Base-by-base conservation (phyloP, 306 rosid species). In the Pyrus pyrifolia region DNA sequence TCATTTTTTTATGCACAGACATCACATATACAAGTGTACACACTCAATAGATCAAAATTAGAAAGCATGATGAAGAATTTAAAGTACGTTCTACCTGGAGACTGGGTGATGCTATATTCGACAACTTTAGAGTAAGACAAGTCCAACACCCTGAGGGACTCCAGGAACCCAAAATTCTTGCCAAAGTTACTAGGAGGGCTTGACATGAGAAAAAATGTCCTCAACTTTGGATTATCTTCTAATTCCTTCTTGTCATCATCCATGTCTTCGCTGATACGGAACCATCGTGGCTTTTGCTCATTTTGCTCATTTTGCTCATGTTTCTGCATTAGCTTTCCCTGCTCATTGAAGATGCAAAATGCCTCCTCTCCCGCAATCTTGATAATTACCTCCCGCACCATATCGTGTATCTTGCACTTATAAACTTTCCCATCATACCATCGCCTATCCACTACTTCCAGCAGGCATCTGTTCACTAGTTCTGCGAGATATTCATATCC, bases 351-450 rank as follows among this genome's bases (percentile, higher is more conserved):
- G 35, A 38, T 17, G 29, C 79, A 73, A 58, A 73, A 68, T 4
- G 21, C 70, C 25, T 74, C 83, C 17, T 73, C 78, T 35, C 46
- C 44, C 0, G 75, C 79, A 3, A 65, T 80, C 70, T 1, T 58
- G 25, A 57, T 79, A 3, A 79, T 53, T 74, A 73, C 8, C 12
- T 73, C 74, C 23, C 64, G 62, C 22, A 73, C 40, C 55, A 80
- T 58, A 68, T 80, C 83, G 22, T 74, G 79, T 14, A 67, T 40
- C 79, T 66, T 80, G 57, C 79, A 80, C 23, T 52, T 8, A 19
- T 67, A 73, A 42, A 80, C 75, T 57, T 17, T 67, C 65, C 75
- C 83, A 71, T 80, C 75, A 19, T 40, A 80, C 35, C 33, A 29
- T 60, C 75, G 61, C 17, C 4, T 19, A 8, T 73, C 3, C n/a